phyloP scores from a whole-genome alignment of 2,329 filamentous ascomycete genomes.

The Ophiostoma quercus region DNA sequence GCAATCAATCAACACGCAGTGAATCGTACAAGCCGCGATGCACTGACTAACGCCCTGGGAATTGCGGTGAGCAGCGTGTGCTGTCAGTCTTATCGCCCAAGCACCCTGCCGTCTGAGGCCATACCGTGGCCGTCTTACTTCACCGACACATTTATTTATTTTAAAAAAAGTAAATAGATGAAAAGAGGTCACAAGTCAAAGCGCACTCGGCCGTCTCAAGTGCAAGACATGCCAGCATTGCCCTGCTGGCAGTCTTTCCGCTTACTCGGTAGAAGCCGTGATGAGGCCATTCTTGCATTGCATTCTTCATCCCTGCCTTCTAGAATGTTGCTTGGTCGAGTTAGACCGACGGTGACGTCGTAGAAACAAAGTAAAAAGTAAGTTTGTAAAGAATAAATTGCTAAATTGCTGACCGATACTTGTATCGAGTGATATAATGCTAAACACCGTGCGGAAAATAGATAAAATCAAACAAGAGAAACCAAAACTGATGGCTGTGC shows the following conservation, averaged over 20 bases:
- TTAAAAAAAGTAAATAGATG: too few relatives aligned
- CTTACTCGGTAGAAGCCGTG: not conserved
- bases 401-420: not conserved
- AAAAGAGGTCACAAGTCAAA: not conserved
- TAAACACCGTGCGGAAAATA: not conserved
- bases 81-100: constrained; percentile 6
- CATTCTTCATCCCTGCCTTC: not conserved
- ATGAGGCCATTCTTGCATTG: not conserved
- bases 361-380: too few relatives aligned
- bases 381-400: not conserved
- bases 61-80: constrained; percentile 5
- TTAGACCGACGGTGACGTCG: not conserved
- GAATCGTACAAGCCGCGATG: not conserved
- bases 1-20: not conserved
- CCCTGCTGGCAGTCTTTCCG: not conserved
- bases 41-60: not conserved
- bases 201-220: not conserved
- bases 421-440: constrained; percentile 7
- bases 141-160: not conserved
- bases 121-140: not conserved
- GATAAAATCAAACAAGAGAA: not conserved
- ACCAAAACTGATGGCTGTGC: not conserved
- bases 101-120: not conserved
- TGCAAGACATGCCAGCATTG: not conserved
- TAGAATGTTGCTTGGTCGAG: not conserved